Conservation (phyloP, 1,139 yeast species). For the Candida labiduridarum region DNA sequence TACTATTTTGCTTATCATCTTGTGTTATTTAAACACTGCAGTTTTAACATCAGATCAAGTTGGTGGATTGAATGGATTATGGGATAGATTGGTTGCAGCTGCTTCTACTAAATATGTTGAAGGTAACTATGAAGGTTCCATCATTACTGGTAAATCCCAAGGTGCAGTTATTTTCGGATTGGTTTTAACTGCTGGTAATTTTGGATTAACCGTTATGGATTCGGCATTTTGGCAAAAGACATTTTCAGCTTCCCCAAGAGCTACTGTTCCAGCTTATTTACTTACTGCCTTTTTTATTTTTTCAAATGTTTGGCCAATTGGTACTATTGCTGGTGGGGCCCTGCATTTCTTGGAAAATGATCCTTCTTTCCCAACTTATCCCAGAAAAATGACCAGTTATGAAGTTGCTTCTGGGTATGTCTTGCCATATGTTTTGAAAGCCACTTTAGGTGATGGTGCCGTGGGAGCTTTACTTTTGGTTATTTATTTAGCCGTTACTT, state of each 20-base stretch:
- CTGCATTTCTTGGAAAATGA: conserved; percentile 26
- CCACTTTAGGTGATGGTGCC: conserved; percentile 30
- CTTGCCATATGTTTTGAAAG: conserved; percentile 29
- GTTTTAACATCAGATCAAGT: conserved; percentile 26
- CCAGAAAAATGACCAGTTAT: conserved; percentile 25
- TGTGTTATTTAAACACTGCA: conserved; percentile 30
- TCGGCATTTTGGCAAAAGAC: conserved; percentile 38
- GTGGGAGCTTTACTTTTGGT: conserved; percentile 31
- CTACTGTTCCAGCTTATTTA: conserved; percentile 41
- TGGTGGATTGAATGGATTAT: conserved; percentile 34
- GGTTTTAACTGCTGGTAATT: conserved; percentile 30
- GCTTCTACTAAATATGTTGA: conserved; percentile 23
- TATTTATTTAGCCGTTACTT: conserved; percentile 34
- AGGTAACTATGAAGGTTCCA: conserved; percentile 37
- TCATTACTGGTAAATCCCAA: conserved; percentile 36
- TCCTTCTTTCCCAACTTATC: conserved; percentile 32
- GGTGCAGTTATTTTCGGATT: conserved; percentile 33
- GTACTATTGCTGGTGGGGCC: conserved; percentile 31
- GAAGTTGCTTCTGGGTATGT: conserved; percentile 33
- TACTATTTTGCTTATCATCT: conserved; percentile 33
- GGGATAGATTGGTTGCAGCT: conserved; percentile 22
- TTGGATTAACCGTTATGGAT: conserved; percentile 34
- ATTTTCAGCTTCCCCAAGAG: conserved; percentile 34
- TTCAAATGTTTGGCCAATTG: conserved; percentile 36
- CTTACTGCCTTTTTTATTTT: conserved; percentile 35